Evolutionary conservation across 768 basidiomycete species (phyloP), one percentile per base, ranked within the genome.

Genomic region (Imleria badia): DNA sequence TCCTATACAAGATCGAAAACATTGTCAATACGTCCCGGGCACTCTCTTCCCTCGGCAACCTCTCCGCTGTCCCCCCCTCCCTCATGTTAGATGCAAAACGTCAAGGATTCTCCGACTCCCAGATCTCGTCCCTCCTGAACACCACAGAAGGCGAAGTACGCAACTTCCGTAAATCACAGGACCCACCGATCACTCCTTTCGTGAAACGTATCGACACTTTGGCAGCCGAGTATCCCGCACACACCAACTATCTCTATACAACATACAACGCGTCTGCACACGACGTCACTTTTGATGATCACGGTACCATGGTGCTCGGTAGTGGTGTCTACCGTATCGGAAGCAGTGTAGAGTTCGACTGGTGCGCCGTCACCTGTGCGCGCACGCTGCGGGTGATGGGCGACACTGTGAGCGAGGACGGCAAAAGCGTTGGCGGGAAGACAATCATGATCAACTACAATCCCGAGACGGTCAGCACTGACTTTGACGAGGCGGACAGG

Each of bases 361-460:
- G 97, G 97, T 99, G 97, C 71, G 96, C 97, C n/a, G 97, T 99
- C 38, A 98, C 96, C 2, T 98, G 95, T 70, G 94, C 94, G 14
- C 81, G 97, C 56, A 89, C 89, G 69, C 83, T 99, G 51, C 82
- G 94, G 65, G 84, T 89, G 60, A 91, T 94, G 83, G 94, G 95
- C 70, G 56, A 66, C n/a, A 42, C 66, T 11, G 29, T 48, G 45
- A 48, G 30, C 30, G 34, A 56, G 34, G 64, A 64, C 14, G 66
- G 61, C 36, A 34, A 49, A 44, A 41, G 20, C 14, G 55, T 64
- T 23, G 64, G 66, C 2, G 88, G 90, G 68, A 86, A 86, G 74
- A 98, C 97, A 40, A 86, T 99, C 76, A 98, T 98, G 96, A 82
- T 99, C 81, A 99, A 99, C 79, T 99, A 99, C 75, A 99, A 98